A percentile compares a stretch with the other conserved stretches of the same genome.
Evolutionary conservation across 2,329 filamentous ascomycete genomes (phyloP).

Genomic region (Pestalotiopsis sp.): DNA sequence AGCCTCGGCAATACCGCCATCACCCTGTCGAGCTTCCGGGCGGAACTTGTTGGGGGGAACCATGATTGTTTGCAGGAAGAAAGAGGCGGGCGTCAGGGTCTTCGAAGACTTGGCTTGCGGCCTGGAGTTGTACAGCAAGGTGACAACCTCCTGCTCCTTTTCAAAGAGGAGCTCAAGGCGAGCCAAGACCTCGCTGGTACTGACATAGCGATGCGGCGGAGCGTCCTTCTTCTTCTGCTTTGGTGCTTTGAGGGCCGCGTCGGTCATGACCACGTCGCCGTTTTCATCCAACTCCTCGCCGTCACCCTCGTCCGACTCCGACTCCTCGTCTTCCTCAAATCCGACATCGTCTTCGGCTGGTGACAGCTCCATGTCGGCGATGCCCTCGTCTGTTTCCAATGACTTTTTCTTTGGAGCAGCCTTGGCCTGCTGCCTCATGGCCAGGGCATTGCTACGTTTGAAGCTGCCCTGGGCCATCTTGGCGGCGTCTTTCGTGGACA

Average conservation of each 20-base stretch:
- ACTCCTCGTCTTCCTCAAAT: conserved; percentile 44
- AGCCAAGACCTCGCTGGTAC: conserved; percentile 80
- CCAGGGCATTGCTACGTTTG: conserved; percentile 70
- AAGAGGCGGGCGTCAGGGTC: conserved; percentile 81
- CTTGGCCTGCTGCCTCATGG: conserved; percentile 45
- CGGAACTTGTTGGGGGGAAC: conserved; percentile 93
- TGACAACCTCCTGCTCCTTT: conserved; percentile 81
- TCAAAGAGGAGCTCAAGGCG: conserved; percentile 80
- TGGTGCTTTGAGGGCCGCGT: conserved; percentile 38
- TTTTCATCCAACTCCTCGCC: conserved; percentile 54
- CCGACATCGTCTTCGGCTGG: conserved; percentile 44
- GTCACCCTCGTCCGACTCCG: conserved; percentile 44
- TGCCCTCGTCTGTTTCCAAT: conserved; percentile 66
- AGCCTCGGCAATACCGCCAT: conserved; percentile 81
- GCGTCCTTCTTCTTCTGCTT: conserved; percentile 37
- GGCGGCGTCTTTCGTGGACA: conserved; percentile 73
- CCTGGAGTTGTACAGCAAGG: conserved; percentile 82
- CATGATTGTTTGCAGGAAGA: conserved; percentile 84
- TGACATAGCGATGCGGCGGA: conserved; percentile 72
- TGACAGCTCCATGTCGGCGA: conserved; percentile 65
- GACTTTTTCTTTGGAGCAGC: conserved; percentile 37
- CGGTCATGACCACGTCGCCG: conserved; percentile 61
- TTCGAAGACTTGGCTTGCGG: conserved; percentile 62
- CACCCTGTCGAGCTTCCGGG: conserved; percentile 81
- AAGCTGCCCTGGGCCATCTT: conserved; percentile 74